Base-by-base conservation (phyloP, 2,329 filamentous ascomycete species). In the Xylaria sp. region DNA sequence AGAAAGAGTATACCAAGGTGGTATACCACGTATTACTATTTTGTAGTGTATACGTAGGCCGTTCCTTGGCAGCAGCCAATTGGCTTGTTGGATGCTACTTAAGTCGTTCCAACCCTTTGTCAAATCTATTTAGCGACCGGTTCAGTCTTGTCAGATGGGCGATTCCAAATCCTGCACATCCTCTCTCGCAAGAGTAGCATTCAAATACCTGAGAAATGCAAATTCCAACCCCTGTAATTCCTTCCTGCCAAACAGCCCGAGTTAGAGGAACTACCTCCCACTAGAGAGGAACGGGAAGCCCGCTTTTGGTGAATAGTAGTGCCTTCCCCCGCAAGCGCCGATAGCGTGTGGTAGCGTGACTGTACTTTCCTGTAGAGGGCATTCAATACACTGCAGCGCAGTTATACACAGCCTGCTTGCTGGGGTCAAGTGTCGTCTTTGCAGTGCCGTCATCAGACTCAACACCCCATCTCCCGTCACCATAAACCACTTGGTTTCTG, bases 91-190 rank as follows among this genome's bases (percentile, higher is more conserved):
- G n/a, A 41, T 9, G 31, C 25, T 41, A 50, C 39, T 25, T 31
- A 48, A 48, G 34, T 48, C 59, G 46, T 9, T 41, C 56, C 28
- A 61, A 58, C 65, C 50, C 51, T 57, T 69, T 58, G 66, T 56
- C 7, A 9, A 28, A 15, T 31, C 34, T 54, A 34, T 31, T 34
- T 34, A 15, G 25, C 25, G 5, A 34, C 15, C 5, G 15, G 2
- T 12, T 20, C 18, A 18, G 3, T 55, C 18, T 31, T 20, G 54
- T 52, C 25, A 48, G 44, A 54, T 31, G 37, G 37, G 31, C 31
- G 67, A 69, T 69, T 69, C 64, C 67, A 69, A 69, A 69, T 69
- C 59, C 8, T 37, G 1, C 23, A 56, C 25, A 46, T 46, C 50
- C 28, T 18, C 15, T 55, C 41, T 54, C 46, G 59, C 52, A 50